Percentiles rank a stretch among this genome's conserved stretches.
Conservation (phyloP, 1,139 yeast species). For the Saccharomyces pastorianus region DNA sequence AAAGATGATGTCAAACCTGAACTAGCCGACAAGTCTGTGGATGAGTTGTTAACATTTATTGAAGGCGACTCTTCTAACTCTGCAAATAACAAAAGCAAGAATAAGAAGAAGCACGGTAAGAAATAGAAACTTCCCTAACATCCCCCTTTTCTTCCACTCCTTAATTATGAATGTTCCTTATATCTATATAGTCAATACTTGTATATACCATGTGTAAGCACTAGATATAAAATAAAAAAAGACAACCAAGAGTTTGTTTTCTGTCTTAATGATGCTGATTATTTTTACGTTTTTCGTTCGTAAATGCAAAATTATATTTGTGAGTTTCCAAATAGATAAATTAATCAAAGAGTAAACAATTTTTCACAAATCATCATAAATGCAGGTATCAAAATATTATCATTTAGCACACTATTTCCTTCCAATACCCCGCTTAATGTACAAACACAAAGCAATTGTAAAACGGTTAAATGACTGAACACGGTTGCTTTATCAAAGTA, state of each 20-base stretch:
- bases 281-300: no score
- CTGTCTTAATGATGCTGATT: not conserved
- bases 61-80: constrained; percentile 40
- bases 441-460: constrained; percentile 42
- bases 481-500: constrained; percentile 23
- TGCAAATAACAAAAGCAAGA: constrained; percentile 30
- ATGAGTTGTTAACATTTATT: constrained; percentile 58
- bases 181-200: not conserved
- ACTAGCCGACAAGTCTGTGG: constrained; percentile 54
- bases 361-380: constrained; percentile 35
- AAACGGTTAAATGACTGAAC: constrained; percentile 35
- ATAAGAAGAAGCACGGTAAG: constrained; percentile 5
- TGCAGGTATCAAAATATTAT: constrained; percentile 57
- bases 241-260: not conserved
- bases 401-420: constrained; percentile 57
- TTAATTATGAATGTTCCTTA: not conserved
- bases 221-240: not conserved
- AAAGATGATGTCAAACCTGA: constrained; percentile 42
- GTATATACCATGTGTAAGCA: not conserved
- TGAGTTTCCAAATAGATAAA: constrained; percentile 5
- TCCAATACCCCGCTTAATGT: constrained; percentile 52
- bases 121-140: constrained; percentile 9
- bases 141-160: constrained; percentile 3
- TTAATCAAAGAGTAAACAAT: constrained; percentile 8
- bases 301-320: constrained; percentile 2